Conservation (phyloP, 2,329 filamentous ascomycete species). For the Xylaria arbuscula region DNA sequence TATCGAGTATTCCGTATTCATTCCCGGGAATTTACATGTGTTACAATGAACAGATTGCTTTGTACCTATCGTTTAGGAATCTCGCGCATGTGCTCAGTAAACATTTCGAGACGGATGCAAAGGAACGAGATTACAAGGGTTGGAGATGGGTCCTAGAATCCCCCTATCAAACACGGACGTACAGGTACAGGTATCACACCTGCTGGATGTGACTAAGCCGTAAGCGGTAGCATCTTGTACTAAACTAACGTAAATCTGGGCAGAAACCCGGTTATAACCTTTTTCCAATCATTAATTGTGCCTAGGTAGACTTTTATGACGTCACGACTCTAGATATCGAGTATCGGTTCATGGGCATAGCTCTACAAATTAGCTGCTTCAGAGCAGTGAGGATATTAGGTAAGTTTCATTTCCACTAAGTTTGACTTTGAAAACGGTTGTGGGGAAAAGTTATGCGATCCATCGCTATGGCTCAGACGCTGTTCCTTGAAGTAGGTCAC, state of each 20-base stretch:
- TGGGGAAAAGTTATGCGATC: too few relatives aligned
- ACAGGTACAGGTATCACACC: background rate
- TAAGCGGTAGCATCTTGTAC: too few relatives aligned
- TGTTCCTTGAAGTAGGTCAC: too few relatives aligned
- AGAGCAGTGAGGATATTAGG: background rate
- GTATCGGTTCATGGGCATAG: background rate
- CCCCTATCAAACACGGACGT: background rate
- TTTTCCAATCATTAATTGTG: background rate
- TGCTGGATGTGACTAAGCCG: too few relatives aligned
- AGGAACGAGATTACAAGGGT: constrained; percentile 17
- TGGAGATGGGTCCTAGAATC: constrained; percentile 1
- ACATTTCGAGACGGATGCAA: constrained; percentile 5
- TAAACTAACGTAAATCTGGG: background rate
- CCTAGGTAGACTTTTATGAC: constrained; percentile 4
- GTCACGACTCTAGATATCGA: background rate
- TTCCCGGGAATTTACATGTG: constrained; percentile 3
- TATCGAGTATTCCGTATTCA: background rate
- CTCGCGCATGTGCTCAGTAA: background rate
- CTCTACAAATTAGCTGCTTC: too few relatives aligned
- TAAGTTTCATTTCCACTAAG: background rate
- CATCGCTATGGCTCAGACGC: too few relatives aligned
- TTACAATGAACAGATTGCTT: background rate
- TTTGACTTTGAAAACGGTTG: background rate
- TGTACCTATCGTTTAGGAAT: background rate
- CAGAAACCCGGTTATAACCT: background rate